Evolutionary conservation across 106 monocot genomes (phyloP).

Genomic region (Agapanthus africanus): DNA sequence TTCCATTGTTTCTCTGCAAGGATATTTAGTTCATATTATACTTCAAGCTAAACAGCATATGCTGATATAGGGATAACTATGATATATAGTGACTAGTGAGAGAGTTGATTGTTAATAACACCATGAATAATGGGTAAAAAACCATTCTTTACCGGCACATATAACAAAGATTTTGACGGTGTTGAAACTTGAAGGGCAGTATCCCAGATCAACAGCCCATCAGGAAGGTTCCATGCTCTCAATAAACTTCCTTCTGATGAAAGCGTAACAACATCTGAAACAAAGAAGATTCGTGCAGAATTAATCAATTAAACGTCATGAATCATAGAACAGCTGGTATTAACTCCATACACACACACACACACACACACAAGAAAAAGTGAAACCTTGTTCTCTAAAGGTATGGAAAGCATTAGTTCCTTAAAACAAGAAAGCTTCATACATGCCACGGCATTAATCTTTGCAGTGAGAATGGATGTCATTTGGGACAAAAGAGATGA

Average conservation of each 20-base stretch:
- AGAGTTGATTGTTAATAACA: neutral
- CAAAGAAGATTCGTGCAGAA: no score
- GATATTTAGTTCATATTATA: conserved; percentile 3
- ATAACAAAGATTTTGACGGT: conserved; percentile 49
- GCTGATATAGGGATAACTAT: neutral
- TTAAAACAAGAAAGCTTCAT: neutral
- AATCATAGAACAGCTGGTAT: neutral
- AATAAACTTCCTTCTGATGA: conserved; percentile 78
- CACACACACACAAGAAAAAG: neutral
- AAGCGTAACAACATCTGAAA: conserved; percentile 84
- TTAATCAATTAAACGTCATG: no score
- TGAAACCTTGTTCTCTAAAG: neutral
- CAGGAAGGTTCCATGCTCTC: conserved; percentile 99
- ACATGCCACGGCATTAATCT: neutral
- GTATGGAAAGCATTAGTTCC: neutral
- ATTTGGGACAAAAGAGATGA: neutral
- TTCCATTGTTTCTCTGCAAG: conserved; percentile 48
- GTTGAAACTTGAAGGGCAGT: conserved; percentile 48
- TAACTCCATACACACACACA: neutral
- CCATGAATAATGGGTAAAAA: neutral
- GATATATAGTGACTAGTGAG: neutral
- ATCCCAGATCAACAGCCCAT: conserved; percentile 99
- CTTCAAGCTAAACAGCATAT: conserved; percentile 1
- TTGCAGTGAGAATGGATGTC: neutral
- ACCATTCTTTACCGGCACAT: conserved; percentile 51